These are phyloP conservation scores for Yarrowia sp. DNA, from an alignment of 805 yeast genomes.

Conservation along the genomic window DNA sequence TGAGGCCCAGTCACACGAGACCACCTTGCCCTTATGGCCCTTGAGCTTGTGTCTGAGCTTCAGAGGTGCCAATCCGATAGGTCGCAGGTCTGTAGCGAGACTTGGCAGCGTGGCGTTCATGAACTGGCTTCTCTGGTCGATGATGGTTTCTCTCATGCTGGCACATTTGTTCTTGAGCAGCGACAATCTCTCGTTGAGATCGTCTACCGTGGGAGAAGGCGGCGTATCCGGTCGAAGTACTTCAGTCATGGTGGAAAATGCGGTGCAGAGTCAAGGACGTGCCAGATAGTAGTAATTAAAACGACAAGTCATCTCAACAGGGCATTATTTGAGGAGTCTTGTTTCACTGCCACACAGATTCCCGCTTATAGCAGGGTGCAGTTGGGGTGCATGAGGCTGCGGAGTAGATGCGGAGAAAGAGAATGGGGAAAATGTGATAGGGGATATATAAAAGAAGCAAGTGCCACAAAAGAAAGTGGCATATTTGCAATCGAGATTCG, in stretches of 20 bases:
- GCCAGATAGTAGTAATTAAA: too few species aligned
- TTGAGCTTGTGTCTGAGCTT: constrained; percentile 4
- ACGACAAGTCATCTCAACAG: too few species aligned
- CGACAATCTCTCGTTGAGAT: not conserved
- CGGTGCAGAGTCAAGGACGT: too few species aligned
- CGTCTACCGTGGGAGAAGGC: not conserved
- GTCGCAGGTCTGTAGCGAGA: constrained; percentile 4
- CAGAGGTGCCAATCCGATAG: not conserved
- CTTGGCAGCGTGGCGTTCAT: constrained; percentile 26
- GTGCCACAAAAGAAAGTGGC: not conserved
- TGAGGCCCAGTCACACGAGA: constrained; percentile 70
- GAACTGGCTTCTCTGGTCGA: constrained; percentile 1
- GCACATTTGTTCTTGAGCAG: constrained; percentile 2
- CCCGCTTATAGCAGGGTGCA: constrained; percentile 21
- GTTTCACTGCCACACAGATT: constrained; percentile 16
- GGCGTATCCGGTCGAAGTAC: constrained; percentile 22
- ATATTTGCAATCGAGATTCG: too few species aligned
- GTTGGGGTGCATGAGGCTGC: constrained; percentile 13
- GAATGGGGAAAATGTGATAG: too few species aligned
- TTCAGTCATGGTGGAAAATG: not conserved
- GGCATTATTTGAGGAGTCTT: too few species aligned
- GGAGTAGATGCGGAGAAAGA: constrained; percentile 25
- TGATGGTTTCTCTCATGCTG: constrained; percentile 7
- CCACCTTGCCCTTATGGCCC: constrained; percentile 79
- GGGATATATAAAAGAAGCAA: too few species aligned